phyloP scores from a whole-genome alignment of 306 rosid species.

The Delonix regia region DNA sequence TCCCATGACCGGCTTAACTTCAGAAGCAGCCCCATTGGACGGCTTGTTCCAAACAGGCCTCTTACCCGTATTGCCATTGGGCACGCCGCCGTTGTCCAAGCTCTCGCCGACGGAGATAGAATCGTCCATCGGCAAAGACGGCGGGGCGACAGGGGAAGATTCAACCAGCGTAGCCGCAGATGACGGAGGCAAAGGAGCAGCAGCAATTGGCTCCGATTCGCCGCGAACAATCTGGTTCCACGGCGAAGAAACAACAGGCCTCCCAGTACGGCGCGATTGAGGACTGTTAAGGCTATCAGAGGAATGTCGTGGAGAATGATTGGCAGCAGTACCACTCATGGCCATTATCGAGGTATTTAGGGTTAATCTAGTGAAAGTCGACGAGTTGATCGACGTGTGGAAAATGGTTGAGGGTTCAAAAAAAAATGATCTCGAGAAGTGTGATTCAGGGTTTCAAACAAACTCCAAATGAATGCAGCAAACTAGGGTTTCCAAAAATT shows the following conservation, averaged over 20 bases:
- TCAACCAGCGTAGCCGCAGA: slow-evolving; percentile 30
- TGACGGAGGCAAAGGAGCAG: slow-evolving; percentile 44
- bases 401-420: background rate
- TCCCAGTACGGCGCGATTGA: slow-evolving; percentile 39
- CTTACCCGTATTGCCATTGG: slow-evolving; percentile 62
- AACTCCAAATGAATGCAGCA: background rate
- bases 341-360: slow-evolving; percentile 55
- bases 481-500: slow-evolving; percentile 45
- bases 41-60: slow-evolving; percentile 86
- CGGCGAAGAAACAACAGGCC: slow-evolving; percentile 44
- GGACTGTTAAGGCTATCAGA: slow-evolving; percentile 39
- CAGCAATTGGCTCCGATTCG: slow-evolving; percentile 51
- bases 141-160: slow-evolving; percentile 8
- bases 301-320: slow-evolving; percentile 46
- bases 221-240: slow-evolving; percentile 75
- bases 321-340: slow-evolving; percentile 35
- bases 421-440: background rate
- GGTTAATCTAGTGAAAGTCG: slow-evolving; percentile 41
- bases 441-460: slow-evolving; percentile 28
- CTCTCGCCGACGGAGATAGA: slow-evolving; percentile 42
- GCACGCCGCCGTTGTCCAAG: slow-evolving; percentile 39
- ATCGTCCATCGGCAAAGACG: slow-evolving; percentile 43
- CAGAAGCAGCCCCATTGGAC: slow-evolving; percentile 58
- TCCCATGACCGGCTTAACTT: slow-evolving; percentile 71
- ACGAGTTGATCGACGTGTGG: slow-evolving; percentile 54